Conservation (phyloP, 2,329 filamentous ascomycete genomes). For the Zasmidium angulare region DNA sequence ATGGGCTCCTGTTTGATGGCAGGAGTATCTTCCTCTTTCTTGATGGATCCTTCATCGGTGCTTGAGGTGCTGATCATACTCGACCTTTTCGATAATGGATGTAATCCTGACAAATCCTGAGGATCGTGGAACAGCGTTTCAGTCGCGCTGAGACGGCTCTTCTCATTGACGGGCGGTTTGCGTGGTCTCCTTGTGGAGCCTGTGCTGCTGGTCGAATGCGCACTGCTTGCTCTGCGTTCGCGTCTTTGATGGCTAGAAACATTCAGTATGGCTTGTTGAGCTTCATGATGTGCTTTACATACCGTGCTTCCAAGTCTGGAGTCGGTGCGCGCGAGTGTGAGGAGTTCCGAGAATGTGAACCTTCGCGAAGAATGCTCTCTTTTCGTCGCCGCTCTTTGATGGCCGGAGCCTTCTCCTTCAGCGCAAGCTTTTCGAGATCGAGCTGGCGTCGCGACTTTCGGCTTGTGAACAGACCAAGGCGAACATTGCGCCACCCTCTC, state of each 20-base stretch:
- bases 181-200: conserved; percentile 22
- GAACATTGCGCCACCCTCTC: conserved; percentile 50
- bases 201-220: conserved; percentile 15
- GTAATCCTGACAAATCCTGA: conserved; percentile 6
- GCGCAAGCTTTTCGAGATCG: conserved; percentile 31
- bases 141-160: conserved; percentile 29
- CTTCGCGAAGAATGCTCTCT: conserved; percentile 24
- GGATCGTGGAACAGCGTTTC: conserved; percentile 29
- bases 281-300: not conserved
- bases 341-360: conserved; percentile 25
- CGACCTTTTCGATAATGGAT: conserved; percentile 17
- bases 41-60: conserved; percentile 16
- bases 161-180: conserved; percentile 18
- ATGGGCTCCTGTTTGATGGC: conserved; percentile 18
- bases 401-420: conserved; percentile 25
- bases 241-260: conserved; percentile 10
- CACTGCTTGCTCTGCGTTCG: conserved; percentile 27
- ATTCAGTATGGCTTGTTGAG: not conserved
- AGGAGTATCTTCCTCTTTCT: conserved; percentile 13
- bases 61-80: conserved; percentile 23
- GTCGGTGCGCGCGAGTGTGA: conserved; percentile 27
- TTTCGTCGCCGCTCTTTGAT: conserved; percentile 23
- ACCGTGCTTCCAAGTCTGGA: conserved; percentile 23
- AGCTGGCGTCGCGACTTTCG: conserved; percentile 30
- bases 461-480: conserved; percentile 22